These are phyloP conservation scores for Pistacia integerrima DNA, from an alignment of 345 rosid genomes.

Conservation along the genomic window DNA sequence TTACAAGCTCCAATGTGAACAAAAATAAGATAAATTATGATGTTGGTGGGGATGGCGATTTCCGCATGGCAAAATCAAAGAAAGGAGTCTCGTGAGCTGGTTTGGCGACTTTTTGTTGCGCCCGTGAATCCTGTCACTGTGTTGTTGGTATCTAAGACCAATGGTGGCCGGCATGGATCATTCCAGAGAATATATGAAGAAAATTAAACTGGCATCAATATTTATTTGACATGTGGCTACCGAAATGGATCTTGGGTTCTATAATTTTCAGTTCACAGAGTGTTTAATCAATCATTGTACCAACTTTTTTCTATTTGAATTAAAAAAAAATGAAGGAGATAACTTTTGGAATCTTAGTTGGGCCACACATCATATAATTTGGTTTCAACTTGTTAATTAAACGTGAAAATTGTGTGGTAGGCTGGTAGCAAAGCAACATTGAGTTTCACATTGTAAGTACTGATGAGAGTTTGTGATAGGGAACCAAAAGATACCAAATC, in stretches of 20 bases:
- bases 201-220: conserved; percentile 1
- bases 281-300: background rate
- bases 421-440: too few relatives aligned
- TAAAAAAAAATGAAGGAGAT: background rate
- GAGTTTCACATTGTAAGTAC: too few relatives aligned
- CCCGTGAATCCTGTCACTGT: conserved; percentile 36
- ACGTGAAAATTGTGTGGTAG: too few relatives aligned
- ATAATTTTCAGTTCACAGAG: background rate
- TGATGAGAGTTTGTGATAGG: too few relatives aligned
- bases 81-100: conserved; percentile 34
- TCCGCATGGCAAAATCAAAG: background rate
- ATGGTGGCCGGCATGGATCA: conserved; percentile 5
- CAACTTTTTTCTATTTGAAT: background rate
- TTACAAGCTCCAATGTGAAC: conserved; percentile 13
- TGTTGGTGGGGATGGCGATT: background rate
- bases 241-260: background rate
- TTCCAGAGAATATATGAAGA: conserved; percentile 24
- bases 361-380: too few relatives aligned
- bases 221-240: background rate
- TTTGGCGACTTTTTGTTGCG: background rate
- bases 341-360: background rate
- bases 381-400: too few relatives aligned
- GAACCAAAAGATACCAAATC: too few relatives aligned
- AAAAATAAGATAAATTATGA: too few relatives aligned
- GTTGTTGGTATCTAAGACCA: conserved; percentile 24